A percentile compares a stretch with the other conserved stretches of the same genome.
Evolutionary conservation across 1,284 basidiomycete genomes (phyloP).

Genomic region (Schizophyllum commune): DNA sequence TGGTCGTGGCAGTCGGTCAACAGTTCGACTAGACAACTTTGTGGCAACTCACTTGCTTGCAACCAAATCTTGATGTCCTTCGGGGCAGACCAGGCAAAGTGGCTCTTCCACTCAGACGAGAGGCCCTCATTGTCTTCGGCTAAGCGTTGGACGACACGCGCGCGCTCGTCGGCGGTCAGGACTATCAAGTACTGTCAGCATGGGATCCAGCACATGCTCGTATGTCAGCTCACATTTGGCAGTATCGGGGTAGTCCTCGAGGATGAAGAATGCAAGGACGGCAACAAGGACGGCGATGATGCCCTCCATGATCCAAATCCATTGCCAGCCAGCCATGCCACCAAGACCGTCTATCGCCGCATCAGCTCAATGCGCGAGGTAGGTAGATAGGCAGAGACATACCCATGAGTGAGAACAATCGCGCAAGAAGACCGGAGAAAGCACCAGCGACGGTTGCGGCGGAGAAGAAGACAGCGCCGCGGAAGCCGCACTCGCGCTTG

Average conservation of each 20-base stretch:
- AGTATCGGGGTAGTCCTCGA: constrained; percentile 29
- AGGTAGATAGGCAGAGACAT: background rate
- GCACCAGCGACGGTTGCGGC: background rate
- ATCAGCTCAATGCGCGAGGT: background rate
- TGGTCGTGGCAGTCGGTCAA: constrained; percentile 15
- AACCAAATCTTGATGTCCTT: background rate
- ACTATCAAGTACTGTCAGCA: constrained; percentile 13
- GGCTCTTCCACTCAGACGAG: background rate
- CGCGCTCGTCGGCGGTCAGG: background rate
- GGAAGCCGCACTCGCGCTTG: background rate
- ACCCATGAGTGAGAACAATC: background rate
- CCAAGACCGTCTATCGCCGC: constrained; percentile 6
- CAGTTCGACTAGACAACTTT: constrained; percentile 18
- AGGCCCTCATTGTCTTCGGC: background rate
- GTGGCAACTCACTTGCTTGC: background rate
- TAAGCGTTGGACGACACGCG: background rate
- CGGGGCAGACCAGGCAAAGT: background rate
- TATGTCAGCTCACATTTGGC: constrained; percentile 9
- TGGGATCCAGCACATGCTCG: constrained; percentile 20
- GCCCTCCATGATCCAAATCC: constrained; percentile 38
- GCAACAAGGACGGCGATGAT: constrained; percentile 30
- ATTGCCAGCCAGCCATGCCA: constrained; percentile 32
- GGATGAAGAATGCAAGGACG: constrained; percentile 30
- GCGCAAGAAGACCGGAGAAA: background rate
- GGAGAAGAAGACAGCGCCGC: background rate